Evolutionary conservation across 2,329 filamentous ascomycete genomes (phyloP).

Genomic region (Neocucurbitaria cava): DNA sequence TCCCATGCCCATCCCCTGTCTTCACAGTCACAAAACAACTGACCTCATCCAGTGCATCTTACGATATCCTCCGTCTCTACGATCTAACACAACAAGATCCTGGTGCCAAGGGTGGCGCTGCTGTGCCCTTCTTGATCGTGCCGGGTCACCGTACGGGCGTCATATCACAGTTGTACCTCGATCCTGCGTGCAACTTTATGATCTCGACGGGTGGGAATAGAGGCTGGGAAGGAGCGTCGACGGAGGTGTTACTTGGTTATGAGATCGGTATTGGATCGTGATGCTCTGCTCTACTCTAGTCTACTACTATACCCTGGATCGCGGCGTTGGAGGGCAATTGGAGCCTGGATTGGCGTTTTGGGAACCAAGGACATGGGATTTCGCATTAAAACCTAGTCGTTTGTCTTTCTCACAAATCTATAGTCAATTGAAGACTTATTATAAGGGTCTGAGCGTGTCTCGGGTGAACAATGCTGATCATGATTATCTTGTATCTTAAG

Average conservation of each 20-base stretch:
- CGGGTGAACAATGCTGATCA: too few species aligned
- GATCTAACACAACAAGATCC: slow-evolving; percentile 71
- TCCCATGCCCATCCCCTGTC: too few species aligned
- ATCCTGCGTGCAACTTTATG: slow-evolving; percentile 89
- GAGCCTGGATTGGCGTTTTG: not conserved
- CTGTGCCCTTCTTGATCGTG: slow-evolving; percentile 92
- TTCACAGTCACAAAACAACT: slow-evolving; percentile 11
- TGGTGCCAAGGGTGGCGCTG: slow-evolving; percentile 71
- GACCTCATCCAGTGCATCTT: slow-evolving; percentile 70
- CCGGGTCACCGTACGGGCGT: slow-evolving; percentile 89
- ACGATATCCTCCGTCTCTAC: slow-evolving; percentile 92
- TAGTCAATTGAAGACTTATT: too few species aligned
- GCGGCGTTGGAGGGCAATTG: slow-evolving; percentile 17
- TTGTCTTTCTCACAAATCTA: not conserved
- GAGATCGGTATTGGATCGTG: slow-evolving; percentile 70
- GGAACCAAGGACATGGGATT: not conserved
- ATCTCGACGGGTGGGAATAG: slow-evolving; percentile 89
- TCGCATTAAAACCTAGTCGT: not conserved
- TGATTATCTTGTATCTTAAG: too few species aligned
- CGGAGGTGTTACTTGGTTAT: slow-evolving; percentile 92
- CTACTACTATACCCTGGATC: slow-evolving; percentile 36
- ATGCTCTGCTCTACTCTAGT: too few species aligned
- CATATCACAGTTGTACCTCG: slow-evolving; percentile 84
- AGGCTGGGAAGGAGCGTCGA: slow-evolving; percentile 91
- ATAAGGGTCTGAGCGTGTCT: too few species aligned